phyloP scores from a whole-genome alignment of 768 basidiomycete genomes.

The Coprinopsis cinerea region DNA sequence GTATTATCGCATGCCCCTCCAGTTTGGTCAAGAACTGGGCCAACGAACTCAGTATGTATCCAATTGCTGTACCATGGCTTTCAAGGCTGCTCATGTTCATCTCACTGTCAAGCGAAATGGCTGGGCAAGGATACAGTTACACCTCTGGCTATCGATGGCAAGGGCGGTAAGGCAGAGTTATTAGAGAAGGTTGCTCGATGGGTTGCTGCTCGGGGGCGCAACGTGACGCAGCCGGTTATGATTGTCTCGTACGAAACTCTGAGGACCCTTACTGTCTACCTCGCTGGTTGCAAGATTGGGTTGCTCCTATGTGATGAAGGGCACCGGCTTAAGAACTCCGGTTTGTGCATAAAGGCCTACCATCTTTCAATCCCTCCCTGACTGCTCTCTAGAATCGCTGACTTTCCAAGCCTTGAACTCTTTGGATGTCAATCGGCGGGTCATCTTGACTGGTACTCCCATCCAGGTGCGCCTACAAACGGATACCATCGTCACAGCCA shows the following conservation, averaged over 20 bases:
- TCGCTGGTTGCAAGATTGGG: constrained; percentile 79
- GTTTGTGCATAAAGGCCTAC: too few species aligned
- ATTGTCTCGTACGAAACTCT: constrained; percentile 98
- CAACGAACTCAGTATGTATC: constrained; percentile 81
- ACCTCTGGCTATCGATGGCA: constrained; percentile 88
- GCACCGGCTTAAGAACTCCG: constrained; percentile 93
- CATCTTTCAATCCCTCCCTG: too few species aligned
- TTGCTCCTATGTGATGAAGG: constrained; percentile 96
- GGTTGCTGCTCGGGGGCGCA: constrained; percentile 84
- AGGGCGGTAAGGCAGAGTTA: constrained; percentile 78
- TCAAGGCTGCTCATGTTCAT: background rate
- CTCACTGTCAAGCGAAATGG: constrained; percentile 76
- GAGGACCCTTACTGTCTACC: constrained; percentile 68
- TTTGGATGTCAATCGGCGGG: constrained; percentile 83
- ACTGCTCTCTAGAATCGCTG: constrained; percentile 61
- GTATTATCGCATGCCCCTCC: constrained; percentile 94
- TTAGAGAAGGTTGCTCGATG: constrained; percentile 79
- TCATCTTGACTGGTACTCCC: constrained; percentile 91
- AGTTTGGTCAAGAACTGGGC: constrained; percentile 99
- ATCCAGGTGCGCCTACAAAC: constrained; percentile 56
- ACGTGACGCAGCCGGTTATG: constrained; percentile 94
- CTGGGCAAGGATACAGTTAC: constrained; percentile 78
- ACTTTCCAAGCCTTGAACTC: constrained; percentile 82
- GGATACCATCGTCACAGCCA: background rate
- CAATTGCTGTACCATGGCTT: too few species aligned